A percentile compares a stretch with the other conserved stretches of the same genome.
phyloP scores from a whole-genome alignment of 2,329 filamentous ascomycete species.

The Colletotrichum shisoi region DNA sequence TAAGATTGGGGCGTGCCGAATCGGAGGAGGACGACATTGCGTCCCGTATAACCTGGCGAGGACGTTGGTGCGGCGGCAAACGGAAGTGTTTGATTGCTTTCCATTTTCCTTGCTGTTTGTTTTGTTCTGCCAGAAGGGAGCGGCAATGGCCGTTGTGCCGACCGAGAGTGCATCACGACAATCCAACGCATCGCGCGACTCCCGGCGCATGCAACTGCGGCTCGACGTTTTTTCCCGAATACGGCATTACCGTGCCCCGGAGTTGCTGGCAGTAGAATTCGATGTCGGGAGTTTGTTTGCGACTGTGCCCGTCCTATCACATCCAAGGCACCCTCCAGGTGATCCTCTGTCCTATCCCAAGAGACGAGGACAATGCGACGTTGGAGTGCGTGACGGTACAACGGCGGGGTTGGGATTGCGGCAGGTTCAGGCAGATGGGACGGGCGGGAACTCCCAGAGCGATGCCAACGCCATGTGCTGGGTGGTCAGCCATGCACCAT shows the following conservation, averaged over 20 bases:
- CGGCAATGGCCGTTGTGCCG: neutral
- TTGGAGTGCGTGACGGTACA: slow-evolving; percentile 30
- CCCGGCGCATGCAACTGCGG: slow-evolving; percentile 11
- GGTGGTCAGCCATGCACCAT: slow-evolving; percentile 25
- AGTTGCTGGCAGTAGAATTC: slow-evolving; percentile 3
- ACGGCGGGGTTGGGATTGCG: slow-evolving; percentile 22
- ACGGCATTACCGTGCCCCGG: neutral
- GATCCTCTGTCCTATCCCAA: slow-evolving; percentile 10
- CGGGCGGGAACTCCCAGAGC: slow-evolving; percentile 37
- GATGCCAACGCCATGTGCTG: slow-evolving; percentile 30
- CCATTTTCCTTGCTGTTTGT: neutral
- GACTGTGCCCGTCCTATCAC: slow-evolving; percentile 15
- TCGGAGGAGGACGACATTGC: slow-evolving; percentile 22
- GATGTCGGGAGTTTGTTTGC: neutral
- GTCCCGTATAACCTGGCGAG: slow-evolving; percentile 26
- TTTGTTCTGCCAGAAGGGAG: neutral
- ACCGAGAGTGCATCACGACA: slow-evolving; percentile 3
- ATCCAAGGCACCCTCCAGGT: slow-evolving; percentile 12
- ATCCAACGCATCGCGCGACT: neutral
- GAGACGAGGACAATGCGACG: slow-evolving; percentile 34
- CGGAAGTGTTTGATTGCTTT: neutral
- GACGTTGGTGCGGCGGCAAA: slow-evolving; percentile 15
- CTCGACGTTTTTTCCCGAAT: slow-evolving; percentile 18
- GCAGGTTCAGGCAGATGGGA: slow-evolving; percentile 30
- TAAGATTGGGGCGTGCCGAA: slow-evolving; percentile 23